Evolutionary conservation across 257 asterid species (phyloP), one percentile per base, ranked within the genome.

Genomic region (Nemophila menziesii): DNA sequence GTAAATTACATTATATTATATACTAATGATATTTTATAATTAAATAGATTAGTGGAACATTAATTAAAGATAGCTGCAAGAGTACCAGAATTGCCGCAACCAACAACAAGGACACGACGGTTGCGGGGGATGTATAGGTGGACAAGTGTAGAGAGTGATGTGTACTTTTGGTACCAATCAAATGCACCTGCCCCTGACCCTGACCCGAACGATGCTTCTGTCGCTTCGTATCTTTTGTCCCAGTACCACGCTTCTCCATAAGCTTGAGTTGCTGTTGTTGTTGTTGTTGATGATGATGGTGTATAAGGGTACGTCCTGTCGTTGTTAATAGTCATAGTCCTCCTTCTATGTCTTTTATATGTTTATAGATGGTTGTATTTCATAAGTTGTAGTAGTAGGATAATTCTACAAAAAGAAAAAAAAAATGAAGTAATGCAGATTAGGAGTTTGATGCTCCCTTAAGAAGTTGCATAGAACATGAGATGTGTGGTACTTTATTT

Each of bases 91-190:
- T 78, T 78, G 13, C 93, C 93, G 33, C 86, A 70, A 46, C 92
- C 86, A 51, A 75, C 79, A 60, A 68, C 71, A 67, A 78, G 90
- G 48, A 75, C 43, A 9, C 71, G 86, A 42, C 65, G 74, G 53
- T 58, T 2, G 3, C 36, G 65, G 39, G 71, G 90, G 43, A 70
- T 19, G 63, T 74, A 81, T 60, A 69, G 79, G 66, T 68, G 79
- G 58, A 81, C 56, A 43, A 81, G 80, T 12, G 93, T 81, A 40
- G 81, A 69, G 52, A 74, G 70, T 48, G 80, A 58, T 16, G 65
- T 48, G 68, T 81, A 81, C 4, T 70, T 78, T 46, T 81, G 93
- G 72, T 81, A 81, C 93, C 93, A 81, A 56, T 81, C 93, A 56
- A 74, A 74, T 58, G 82, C 56, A 42, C 63, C 3, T 3, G 21